Evolutionary conservation across 169 alveolate species (phyloP).

Genomic region (Babesia ovata): DNA sequence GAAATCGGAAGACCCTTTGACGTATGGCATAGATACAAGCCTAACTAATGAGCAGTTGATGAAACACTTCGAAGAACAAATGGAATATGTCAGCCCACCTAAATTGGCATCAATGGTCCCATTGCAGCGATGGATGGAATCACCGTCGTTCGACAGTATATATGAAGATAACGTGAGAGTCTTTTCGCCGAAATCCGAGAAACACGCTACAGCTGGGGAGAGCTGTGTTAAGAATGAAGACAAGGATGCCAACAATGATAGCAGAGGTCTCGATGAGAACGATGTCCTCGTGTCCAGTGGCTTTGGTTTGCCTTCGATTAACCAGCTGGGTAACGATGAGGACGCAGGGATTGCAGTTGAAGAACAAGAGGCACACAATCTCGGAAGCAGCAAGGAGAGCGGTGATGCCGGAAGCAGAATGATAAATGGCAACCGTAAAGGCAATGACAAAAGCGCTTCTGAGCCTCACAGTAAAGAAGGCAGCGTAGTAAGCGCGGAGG

Average conservation of each 20-base stretch:
- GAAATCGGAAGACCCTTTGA: conserved; percentile 3
- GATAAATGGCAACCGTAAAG: too few species aligned
- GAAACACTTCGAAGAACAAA: not conserved
- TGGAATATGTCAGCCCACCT: not conserved
- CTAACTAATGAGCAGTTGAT: not conserved
- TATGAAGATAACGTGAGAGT: not conserved
- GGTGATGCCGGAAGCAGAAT: too few species aligned
- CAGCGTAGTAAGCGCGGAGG: not conserved
- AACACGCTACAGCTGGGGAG: too few species aligned
- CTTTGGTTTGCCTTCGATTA: too few species aligned
- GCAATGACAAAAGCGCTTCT: not conserved
- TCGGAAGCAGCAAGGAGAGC: too few species aligned
- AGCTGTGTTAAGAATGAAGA: too few species aligned
- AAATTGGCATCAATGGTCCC: not conserved
- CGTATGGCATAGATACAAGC: not conserved
- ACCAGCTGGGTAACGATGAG: too few species aligned
- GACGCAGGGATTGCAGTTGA: too few species aligned
- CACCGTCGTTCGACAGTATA: not conserved
- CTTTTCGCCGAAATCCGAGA: not conserved
- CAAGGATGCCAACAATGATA: too few species aligned
- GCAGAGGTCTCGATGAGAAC: too few species aligned
- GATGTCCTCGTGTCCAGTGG: too few species aligned
- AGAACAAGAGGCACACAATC: too few species aligned
- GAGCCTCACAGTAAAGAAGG: not conserved
- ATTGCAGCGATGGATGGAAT: not conserved